A percentile compares a stretch with the other conserved stretches of the same genome.
Conservation (phyloP, 768 basidiomycete genomes). For the Amylocystis lapponica region DNA sequence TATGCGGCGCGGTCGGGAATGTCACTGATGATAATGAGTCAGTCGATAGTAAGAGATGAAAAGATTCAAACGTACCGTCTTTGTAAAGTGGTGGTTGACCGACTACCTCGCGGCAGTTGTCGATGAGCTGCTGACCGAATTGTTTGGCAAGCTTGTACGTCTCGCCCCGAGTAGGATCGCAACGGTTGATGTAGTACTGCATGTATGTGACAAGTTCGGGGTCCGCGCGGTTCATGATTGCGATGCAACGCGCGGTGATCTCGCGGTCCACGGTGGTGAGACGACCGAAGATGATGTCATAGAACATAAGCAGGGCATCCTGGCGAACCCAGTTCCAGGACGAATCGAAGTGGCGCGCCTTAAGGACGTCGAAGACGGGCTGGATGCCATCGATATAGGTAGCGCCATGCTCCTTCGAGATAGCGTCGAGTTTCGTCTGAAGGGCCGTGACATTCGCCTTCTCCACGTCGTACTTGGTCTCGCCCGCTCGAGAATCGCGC, state of each 20-base stretch:
- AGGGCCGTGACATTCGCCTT: slow-evolving; percentile 67
- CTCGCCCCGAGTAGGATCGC: slow-evolving; percentile 76
- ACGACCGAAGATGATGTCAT: slow-evolving; percentile 95
- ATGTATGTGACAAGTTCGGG: slow-evolving; percentile 88
- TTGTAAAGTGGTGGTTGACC: slow-evolving; percentile 87
- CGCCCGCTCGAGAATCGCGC: slow-evolving; percentile 89
- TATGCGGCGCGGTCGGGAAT: slow-evolving; percentile 96
- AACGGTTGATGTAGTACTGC: slow-evolving; percentile 90
- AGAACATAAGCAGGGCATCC: slow-evolving; percentile 94
- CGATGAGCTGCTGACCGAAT: slow-evolving; percentile 92
- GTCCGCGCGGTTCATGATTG: slow-evolving; percentile 96
- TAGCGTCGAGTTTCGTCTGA: slow-evolving; percentile 83
- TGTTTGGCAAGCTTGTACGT: slow-evolving; percentile 95
- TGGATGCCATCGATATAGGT: slow-evolving; percentile 91
- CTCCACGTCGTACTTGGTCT: slow-evolving; percentile 83
- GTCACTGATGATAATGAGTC: too few relatives aligned
- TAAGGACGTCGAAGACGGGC: slow-evolving; percentile 89
- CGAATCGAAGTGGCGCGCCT: slow-evolving; percentile 97
- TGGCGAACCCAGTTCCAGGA: slow-evolving; percentile 99
- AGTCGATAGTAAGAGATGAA: neutral
- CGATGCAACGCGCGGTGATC: slow-evolving; percentile 94
- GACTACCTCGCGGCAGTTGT: slow-evolving; percentile 86
- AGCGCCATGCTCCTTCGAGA: slow-evolving; percentile 90
- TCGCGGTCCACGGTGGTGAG: slow-evolving; percentile 93
- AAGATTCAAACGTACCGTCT: slow-evolving; percentile 53